phyloP scores from a whole-genome alignment of 306 rosid genomes.

The Glycine latifolia region DNA sequence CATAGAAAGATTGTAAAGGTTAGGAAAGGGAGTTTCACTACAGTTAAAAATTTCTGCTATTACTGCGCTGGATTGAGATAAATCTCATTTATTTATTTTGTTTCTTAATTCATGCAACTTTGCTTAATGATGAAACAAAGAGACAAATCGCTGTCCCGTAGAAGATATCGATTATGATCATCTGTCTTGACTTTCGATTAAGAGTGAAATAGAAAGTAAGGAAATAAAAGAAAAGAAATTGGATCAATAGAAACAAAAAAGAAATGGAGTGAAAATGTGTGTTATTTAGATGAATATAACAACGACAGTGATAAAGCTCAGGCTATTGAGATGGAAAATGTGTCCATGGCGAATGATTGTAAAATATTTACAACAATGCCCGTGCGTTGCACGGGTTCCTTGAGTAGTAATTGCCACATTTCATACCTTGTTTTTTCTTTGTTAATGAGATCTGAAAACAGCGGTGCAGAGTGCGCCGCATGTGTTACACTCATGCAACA shows the following conservation, averaged over 20 bases:
- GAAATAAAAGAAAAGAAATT: neutral
- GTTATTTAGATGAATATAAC: neutral
- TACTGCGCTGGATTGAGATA: neutral
- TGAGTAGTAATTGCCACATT: constrained; percentile 11
- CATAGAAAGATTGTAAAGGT: neutral
- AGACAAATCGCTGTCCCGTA: neutral
- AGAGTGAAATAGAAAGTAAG: neutral
- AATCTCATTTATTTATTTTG: neutral
- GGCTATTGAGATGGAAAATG: neutral
- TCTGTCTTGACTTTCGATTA: neutral
- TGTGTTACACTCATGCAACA: neutral
- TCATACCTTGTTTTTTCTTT: neutral
- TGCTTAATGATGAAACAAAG: neutral
- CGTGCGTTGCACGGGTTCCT: constrained; percentile 23
- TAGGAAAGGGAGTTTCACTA: neutral
- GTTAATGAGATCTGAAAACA: neutral
- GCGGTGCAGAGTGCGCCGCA: neutral
- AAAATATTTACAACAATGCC: neutral
- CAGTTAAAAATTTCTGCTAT: neutral
- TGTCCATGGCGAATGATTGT: neutral
- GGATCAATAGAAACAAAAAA: neutral
- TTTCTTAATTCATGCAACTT: neutral
- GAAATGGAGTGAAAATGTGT: neutral
- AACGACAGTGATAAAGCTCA: no score
- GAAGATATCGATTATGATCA: neutral